Evolutionary conservation across 192 early-diverging fungal genomes (phyloP).

Genomic region (Linnemannia exigua): DNA sequence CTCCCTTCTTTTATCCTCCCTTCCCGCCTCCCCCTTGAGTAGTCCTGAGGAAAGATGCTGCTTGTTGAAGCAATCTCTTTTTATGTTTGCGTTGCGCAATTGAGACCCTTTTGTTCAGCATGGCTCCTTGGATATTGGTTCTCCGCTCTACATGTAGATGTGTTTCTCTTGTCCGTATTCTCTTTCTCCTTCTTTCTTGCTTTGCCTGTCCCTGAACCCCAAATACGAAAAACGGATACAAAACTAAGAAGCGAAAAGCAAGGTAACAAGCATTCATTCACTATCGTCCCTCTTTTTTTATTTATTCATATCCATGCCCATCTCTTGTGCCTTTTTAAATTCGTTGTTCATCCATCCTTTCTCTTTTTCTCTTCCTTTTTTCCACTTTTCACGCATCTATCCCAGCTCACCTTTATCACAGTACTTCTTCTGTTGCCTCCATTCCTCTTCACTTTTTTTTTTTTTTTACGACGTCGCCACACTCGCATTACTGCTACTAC

Average conservation of each 20-base stretch:
- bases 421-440: no score
- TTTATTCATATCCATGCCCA: neutral
- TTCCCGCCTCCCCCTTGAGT: neutral
- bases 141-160: no score
- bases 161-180: neutral
- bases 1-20: no score
- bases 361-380: neutral
- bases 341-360: neutral
- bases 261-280: neutral
- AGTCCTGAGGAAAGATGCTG: neutral
- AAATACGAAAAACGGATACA: no score
- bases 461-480: no score
- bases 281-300: neutral
- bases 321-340: neutral
- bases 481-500: no score
- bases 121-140: neutral
- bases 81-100: neutral
- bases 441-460: no score
- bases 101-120: neutral
- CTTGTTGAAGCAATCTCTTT: neutral
- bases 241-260: neutral
- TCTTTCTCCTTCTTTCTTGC: neutral
- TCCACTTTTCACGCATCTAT: neutral
- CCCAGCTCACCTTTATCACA: no score
- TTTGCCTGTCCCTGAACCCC: neutral